Evolutionary conservation across 306 rosid species (phyloP), one percentile per base, ranked within the genome.

Genomic region (Elaeagnus macrophylla): DNA sequence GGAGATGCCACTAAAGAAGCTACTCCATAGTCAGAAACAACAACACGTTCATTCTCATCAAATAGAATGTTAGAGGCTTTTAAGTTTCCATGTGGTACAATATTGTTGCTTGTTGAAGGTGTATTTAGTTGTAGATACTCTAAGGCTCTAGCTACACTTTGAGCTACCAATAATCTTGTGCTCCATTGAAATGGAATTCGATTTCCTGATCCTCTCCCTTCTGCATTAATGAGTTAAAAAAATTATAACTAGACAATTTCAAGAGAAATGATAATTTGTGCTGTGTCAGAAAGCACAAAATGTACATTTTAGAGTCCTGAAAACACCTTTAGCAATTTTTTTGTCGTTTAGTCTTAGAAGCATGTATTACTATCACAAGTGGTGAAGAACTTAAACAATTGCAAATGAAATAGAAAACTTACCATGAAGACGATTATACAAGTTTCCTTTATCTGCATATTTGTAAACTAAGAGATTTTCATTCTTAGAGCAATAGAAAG

Each of bases 81-180:
- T 60, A 90, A 61, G 85, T 90, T 90, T 9, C 97, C 94, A 16
- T 90, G 94, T 10, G 85, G 94, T 10, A 67, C 77, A 1, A 53
- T 15, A 64, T n/a, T 16, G 51, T 14, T 16, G 51, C 15, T 40
- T 36, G 32, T 20, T 47, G 64, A 46, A 48, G 67, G 68, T 64
- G 62, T 60, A 48, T 70, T 83, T 36, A 62, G 66, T 68, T 90
- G 97, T 8, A 90, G 88, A 82, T 70, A 86, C 44, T 73, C 79
- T 61, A 90, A 35, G 54, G 83, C 97, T 65, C 72, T 65, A 14
- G 84, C 94, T 38, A 90, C 80, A 1, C 73, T 86, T 53, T 43
- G 65, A 54, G 97, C 94, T 20, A 83, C 75, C 6, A 53, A 51
- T 43, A 90, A 58, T 67, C 97, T 78, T 48, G 80, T 72, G 59